Conservation (phyloP, 169 alveolate genomes). For the Plasmodium blacklocki region DNA sequence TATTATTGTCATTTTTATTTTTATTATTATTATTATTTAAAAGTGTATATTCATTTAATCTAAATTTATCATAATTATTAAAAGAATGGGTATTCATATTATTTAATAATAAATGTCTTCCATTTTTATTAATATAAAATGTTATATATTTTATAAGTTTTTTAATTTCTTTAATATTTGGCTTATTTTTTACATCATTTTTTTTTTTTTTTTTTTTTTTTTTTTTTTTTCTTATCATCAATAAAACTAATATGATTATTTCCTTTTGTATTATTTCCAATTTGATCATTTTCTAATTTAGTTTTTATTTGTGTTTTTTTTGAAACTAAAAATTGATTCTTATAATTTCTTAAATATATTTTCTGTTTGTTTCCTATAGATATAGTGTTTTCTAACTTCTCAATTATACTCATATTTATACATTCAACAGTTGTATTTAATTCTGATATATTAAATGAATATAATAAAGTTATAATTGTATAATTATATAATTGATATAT, state of each 20-base stretch:
- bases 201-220: slow-evolving; percentile 1
- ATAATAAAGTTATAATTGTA: slow-evolving; percentile 8
- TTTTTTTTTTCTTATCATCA: background rate
- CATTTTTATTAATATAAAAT: background rate
- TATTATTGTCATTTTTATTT: no score
- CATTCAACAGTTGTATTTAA: slow-evolving; percentile 13
- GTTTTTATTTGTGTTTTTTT: slow-evolving; percentile 4
- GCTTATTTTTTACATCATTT: no score
- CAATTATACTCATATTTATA: slow-evolving; percentile 27
- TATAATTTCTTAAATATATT: slow-evolving; percentile 6
- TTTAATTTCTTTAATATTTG: slow-evolving; percentile 4
- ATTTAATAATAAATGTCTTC: no score
- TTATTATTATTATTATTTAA: no score
- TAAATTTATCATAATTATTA: no score
- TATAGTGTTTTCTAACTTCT: background rate
- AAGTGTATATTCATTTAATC: no score
- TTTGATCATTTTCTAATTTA: background rate
- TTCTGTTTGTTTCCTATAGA: background rate
- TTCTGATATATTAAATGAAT: slow-evolving; percentile 8
- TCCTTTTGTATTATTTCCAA: background rate
- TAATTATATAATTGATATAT: slow-evolving; percentile 41
- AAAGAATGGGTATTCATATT: no score
- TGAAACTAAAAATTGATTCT: background rate
- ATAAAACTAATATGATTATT: background rate
- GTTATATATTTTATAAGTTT: slow-evolving; percentile 6